Conservation (phyloP, 2,329 filamentous ascomycete species). For the Aspergillus cejpii region DNA sequence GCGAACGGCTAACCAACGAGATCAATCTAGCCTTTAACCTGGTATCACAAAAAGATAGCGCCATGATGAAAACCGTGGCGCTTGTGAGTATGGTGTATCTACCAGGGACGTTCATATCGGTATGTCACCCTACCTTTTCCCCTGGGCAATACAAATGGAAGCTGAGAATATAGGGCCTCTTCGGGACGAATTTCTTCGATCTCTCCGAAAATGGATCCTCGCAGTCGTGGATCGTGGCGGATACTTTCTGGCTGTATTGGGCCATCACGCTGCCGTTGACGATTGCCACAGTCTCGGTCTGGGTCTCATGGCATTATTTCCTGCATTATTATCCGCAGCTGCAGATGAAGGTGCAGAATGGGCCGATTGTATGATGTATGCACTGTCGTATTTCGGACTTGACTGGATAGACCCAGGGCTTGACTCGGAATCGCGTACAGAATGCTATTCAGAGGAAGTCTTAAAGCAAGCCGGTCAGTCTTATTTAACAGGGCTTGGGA, state of each 20-base stretch:
- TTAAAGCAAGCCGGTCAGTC: no score
- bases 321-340: background rate
- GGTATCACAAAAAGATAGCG: conserved; percentile 28
- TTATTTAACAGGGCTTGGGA: no score
- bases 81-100: conserved; percentile 26
- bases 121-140: conserved; percentile 8
- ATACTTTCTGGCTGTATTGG: conserved; percentile 31
- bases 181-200: conserved; percentile 34
- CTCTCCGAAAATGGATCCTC: conserved; percentile 13
- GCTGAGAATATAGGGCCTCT: conserved; percentile 24
- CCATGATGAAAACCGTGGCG: conserved; percentile 28
- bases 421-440: no score
- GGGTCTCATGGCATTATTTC: conserved; percentile 20
- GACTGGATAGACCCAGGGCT: no score
- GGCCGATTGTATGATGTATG: background rate
- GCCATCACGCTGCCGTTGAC: conserved; percentile 27
- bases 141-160: background rate
- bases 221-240: conserved; percentile 21
- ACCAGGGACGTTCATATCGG: conserved; percentile 28
- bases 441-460: no score
- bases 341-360: background rate
- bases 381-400: no score
- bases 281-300: conserved; percentile 19
- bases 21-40: conserved; percentile 32
- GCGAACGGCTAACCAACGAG: conserved; percentile 30